phyloP scores from a whole-genome alignment of 306 rosid genomes.

The Vigna mungo region DNA sequence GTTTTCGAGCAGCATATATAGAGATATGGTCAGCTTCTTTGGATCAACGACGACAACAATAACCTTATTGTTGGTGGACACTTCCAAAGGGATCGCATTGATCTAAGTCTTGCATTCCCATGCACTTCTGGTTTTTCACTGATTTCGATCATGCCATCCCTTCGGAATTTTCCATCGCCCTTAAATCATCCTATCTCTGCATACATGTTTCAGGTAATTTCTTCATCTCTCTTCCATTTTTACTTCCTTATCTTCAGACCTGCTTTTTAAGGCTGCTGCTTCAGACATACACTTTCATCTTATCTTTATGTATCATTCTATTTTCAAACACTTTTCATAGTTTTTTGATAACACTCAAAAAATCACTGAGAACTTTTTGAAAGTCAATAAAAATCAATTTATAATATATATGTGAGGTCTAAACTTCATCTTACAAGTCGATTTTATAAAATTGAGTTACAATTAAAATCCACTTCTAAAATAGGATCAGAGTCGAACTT shows the following conservation, averaged over 20 bases:
- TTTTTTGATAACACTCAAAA: no score
- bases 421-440: no score
- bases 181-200: slow-evolving; percentile 8
- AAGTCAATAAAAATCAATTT: no score
- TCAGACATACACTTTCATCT: neutral
- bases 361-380: no score
- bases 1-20: slow-evolving; percentile 21
- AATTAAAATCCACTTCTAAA: no score
- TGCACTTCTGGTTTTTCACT: neutral
- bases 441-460: no score
- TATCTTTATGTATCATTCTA: no score
- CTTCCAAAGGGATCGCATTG: slow-evolving; percentile 98
- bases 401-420: no score
- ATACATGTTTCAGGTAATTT: slow-evolving; percentile 5
- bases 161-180: slow-evolving; percentile 71
- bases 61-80: slow-evolving; percentile 66
- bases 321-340: no score
- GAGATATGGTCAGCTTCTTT: neutral
- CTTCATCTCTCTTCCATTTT: neutral
- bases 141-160: slow-evolving; percentile 82
- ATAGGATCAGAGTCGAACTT: no score
- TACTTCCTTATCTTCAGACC: neutral
- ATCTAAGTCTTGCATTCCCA: slow-evolving; percentile 48
- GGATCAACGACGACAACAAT: neutral
- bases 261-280: neutral